Evolutionary conservation across 306 rosid species (phyloP).

Genomic region (Mimosa bimucronata): DNA sequence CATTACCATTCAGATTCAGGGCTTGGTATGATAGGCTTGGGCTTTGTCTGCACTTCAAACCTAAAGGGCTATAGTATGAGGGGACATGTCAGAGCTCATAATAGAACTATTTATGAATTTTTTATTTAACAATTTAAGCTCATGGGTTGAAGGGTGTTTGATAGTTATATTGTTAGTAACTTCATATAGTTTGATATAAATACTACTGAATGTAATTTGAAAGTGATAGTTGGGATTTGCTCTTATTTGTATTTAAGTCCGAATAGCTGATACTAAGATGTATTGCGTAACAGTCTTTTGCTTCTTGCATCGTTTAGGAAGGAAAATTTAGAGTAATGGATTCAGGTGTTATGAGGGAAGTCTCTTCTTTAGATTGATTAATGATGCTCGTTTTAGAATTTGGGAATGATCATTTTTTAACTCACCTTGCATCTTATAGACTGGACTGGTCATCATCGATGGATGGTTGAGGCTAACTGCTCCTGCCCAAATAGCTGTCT

Average conservation of each 20-base stretch:
- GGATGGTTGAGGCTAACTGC: conserved; percentile 96
- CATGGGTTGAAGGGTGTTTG: neutral
- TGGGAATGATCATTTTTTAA: neutral
- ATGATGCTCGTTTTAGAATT: conserved; percentile 6
- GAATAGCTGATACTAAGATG: neutral
- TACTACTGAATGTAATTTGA: neutral
- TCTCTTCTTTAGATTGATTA: conserved; percentile 19
- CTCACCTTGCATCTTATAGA: conserved; percentile 46
- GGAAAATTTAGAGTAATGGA: neutral
- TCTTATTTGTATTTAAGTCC: neutral
- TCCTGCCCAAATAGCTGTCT: conserved; percentile 95
- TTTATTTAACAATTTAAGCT: neutral
- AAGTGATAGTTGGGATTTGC: neutral
- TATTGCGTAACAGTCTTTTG: neutral
- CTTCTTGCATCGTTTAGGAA: neutral
- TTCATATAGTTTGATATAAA: neutral
- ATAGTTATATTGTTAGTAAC: neutral
- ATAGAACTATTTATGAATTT: neutral
- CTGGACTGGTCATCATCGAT: conserved; percentile 75
- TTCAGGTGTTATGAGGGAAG: neutral
- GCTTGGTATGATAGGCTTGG: neutral
- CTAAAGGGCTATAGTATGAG: neutral
- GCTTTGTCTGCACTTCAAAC: neutral
- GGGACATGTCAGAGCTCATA: neutral
- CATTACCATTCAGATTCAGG: neutral